Percentiles rank a stretch among this genome's conserved stretches.
Conservation (phyloP, 768 basidiomycete species). For the Naganishia antarctica region DNA sequence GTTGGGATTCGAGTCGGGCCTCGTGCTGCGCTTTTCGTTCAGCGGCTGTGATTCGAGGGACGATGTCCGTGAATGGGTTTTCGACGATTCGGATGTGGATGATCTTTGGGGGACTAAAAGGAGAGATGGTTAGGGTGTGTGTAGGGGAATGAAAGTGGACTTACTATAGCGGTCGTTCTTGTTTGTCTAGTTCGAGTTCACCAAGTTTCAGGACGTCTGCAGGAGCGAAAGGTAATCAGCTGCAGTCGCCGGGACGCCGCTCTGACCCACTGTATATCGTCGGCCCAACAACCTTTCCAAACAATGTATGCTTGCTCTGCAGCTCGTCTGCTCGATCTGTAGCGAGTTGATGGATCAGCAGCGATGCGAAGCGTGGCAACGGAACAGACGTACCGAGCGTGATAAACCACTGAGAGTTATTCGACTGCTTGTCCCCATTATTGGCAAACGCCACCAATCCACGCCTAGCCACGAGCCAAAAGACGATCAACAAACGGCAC, state of each 20-base stretch:
- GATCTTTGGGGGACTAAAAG: conserved; percentile 78
- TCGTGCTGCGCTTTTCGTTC: conserved; percentile 79
- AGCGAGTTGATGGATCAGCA: background rate
- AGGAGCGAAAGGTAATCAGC: background rate
- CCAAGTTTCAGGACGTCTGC: conserved; percentile 91
- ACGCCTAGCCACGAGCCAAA: conserved; percentile 53
- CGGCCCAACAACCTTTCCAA: conserved; percentile 61
- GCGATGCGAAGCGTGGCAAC: background rate
- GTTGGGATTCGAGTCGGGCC: conserved; percentile 53
- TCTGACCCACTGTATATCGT: conserved; percentile 48
- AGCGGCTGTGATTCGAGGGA: conserved; percentile 90
- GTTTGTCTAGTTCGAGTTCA: conserved; percentile 57
- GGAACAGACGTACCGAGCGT: conserved; percentile 64
- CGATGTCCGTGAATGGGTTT: conserved; percentile 91
- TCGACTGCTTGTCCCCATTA: conserved; percentile 75
- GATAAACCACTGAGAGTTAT: conserved; percentile 92
- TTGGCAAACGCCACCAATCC: conserved; percentile 95
- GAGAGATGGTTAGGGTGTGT: background rate
- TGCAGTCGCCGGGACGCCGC: background rate
- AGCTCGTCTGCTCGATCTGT: conserved; percentile 85
- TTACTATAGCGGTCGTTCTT: conserved; percentile 53
- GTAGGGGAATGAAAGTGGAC: conserved; percentile 33
- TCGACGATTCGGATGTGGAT: conserved; percentile 76
- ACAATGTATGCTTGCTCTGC: conserved; percentile 89
- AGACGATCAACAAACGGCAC: background rate